Evolutionary conservation across 2,329 filamentous ascomycete species (phyloP), one percentile per base, ranked within the genome.

Genomic region (Colletotrichum lupini): DNA sequence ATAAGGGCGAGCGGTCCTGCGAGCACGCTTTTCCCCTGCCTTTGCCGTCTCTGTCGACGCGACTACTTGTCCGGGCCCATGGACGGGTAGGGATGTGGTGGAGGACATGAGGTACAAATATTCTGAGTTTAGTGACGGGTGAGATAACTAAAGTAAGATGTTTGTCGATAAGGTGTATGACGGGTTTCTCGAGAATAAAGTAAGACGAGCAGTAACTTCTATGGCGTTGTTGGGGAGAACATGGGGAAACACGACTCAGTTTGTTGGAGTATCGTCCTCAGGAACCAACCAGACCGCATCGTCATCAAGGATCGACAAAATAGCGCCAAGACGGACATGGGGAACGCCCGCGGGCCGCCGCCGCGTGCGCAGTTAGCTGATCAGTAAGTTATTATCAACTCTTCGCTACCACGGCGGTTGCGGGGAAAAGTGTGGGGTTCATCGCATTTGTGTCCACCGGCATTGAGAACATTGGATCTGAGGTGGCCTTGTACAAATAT

Each of bases 321-420:
- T 37, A 52, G 22, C 56, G 60, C 26, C 37, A 28, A 65, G 67
- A 66, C 60, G 28, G 67, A 30, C 53, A 49, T 19, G 42, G 42
- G 16, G 42, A 22, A 22, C 42, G 19, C 8, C 19, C 19, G 42
- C 37, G 60, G 35, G 22, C 28, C 26, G 22, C 52, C 22, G 12
- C 32, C n/a, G 52, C 60, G 19, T 35, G 32, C 32, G 4, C 11
- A 35, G 32, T 35, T 35, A 63, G 26, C 16, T 65, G 53, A 69
- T 58, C 60, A 69, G 42, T 69, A 66, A 66, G 61, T 35, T 22
- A 64, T 69, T 58, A 69, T 65, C n/a, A 46, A 69, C 42, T 35
- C 16, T 8, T 49, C 19, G 19, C 8, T 24, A 19, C n/a, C 24
- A 6, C 42, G n/a, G 28, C 5, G 5, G 28, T 16, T 26, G 22